Conservation (phyloP, 2,329 filamentous ascomycete species). For the Monosporascus sp. region DNA sequence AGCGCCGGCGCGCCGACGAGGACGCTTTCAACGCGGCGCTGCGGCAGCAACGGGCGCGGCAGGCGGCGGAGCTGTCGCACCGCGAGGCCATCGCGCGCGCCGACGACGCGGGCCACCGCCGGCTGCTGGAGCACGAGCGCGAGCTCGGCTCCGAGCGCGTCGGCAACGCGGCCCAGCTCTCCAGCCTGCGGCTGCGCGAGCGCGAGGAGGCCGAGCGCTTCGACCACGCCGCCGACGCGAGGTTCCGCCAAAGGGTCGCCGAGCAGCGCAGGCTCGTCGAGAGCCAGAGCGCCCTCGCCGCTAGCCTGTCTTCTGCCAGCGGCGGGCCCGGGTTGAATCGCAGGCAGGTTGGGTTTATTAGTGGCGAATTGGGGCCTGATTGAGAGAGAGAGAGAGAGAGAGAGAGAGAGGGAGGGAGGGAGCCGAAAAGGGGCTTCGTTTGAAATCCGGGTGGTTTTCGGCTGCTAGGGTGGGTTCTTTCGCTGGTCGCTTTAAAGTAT, state of each 20-base stretch:
- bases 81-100: slow-evolving; percentile 33
- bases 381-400: slow-evolving; percentile 1
- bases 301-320: slow-evolving; percentile 22
- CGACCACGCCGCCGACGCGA: slow-evolving; percentile 39
- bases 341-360: slow-evolving; percentile 52
- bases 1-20: slow-evolving; percentile 44
- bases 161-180: slow-evolving; percentile 44
- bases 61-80: slow-evolving; percentile 31
- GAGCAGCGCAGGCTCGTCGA: slow-evolving; percentile 48
- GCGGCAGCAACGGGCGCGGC: slow-evolving; percentile 33
- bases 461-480: not conserved
- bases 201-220: slow-evolving; percentile 45
- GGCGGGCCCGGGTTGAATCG: slow-evolving; percentile 29
- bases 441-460: too few relatives aligned
- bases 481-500: too few relatives aligned
- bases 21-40: slow-evolving; percentile 31
- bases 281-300: slow-evolving; percentile 34
- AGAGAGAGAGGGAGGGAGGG: too few relatives aligned
- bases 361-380: slow-evolving; percentile 38
- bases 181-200: slow-evolving; percentile 43
- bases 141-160: slow-evolving; percentile 39
- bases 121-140: slow-evolving; percentile 44
- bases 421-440: too few relatives aligned
- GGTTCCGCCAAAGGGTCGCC: slow-evolving; percentile 39
- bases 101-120: slow-evolving; percentile 37